A percentile compares a stretch with the other conserved stretches of the same genome.
Evolutionary conservation across 1,284 basidiomycete genomes (phyloP).

Genomic region (Trichosporon ovoides): DNA sequence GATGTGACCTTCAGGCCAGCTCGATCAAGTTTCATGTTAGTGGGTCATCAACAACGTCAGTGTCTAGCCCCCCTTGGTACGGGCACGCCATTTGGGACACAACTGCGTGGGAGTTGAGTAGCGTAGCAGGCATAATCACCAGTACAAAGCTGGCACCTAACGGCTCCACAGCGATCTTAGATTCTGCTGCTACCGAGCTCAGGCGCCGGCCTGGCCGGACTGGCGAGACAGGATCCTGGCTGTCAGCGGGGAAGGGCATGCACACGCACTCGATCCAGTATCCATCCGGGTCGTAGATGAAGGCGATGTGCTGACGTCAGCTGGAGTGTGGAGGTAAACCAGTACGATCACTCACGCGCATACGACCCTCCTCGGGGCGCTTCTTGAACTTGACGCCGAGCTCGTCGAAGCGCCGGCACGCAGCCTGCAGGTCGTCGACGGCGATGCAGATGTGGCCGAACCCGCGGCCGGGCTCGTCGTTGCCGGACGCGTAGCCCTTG

Average conservation of each 20-base stretch:
- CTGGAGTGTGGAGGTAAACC: conserved; percentile 54
- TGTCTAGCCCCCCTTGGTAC: no score
- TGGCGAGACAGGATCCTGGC: conserved; percentile 8
- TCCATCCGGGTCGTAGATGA: conserved; percentile 79
- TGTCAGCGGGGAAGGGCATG: not conserved
- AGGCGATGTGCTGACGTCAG: conserved; percentile 55
- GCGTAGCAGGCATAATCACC: no score
- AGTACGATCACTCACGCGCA: conserved; percentile 75
- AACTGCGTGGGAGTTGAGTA: no score
- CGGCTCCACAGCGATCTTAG: not conserved
- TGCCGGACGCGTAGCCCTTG: conserved; percentile 74
- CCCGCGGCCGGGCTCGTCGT: conserved; percentile 70
- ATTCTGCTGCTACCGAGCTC: not conserved
- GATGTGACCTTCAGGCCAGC: no score
- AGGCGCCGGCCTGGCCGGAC: conserved; percentile 16
- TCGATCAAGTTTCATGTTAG: no score
- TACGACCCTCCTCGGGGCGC: conserved; percentile 74
- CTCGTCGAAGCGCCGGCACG: conserved; percentile 76
- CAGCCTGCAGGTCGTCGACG: conserved; percentile 74
- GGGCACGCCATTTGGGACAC: no score
- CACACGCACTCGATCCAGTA: conserved; percentile 53
- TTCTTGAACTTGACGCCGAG: conserved; percentile 86
- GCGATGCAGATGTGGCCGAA: conserved; percentile 80
- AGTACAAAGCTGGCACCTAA: not conserved
- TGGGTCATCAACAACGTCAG: no score